These are phyloP conservation scores for Vaccinium macrocarpon DNA, from an alignment of 148 eudicot species.

Conservation along the genomic window DNA sequence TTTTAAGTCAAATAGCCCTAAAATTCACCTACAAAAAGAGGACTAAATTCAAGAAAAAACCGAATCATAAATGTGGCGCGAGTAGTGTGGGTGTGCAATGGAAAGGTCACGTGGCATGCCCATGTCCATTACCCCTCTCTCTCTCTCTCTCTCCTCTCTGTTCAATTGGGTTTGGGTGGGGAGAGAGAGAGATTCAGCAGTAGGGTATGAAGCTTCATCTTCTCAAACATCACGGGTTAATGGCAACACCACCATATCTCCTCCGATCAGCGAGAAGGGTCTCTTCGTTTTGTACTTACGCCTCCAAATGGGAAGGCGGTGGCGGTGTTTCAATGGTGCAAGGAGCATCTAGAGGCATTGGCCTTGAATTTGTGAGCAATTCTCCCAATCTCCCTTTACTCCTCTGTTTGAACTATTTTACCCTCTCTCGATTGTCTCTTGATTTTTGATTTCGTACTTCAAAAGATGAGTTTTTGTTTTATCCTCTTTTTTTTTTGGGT, in stretches of 20 bases:
- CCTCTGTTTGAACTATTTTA: neutral
- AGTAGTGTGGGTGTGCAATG: neutral
- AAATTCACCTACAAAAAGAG: too few species aligned
- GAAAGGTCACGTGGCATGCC: neutral
- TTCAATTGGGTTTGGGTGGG: neutral
- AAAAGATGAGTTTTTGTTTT: neutral
- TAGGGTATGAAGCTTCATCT: conserved; percentile 15
- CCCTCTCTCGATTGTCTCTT: neutral
- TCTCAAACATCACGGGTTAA: neutral
- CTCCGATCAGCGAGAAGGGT: conserved; percentile 13
- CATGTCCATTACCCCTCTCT: neutral
- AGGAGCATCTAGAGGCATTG: conserved; percentile 65
- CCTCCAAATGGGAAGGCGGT: conserved; percentile 27
- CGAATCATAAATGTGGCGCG: neutral
- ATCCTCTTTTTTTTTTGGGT: too few species aligned
- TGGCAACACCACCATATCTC: neutral
- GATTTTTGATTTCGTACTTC: neutral
- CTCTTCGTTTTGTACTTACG: conserved; percentile 1
- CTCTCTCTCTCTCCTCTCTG: neutral
- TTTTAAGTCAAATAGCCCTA: too few species aligned
- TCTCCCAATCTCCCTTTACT: neutral
- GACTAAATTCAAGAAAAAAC: too few species aligned
- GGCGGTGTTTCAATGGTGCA: conserved; percentile 48
- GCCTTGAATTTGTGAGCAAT: conserved; percentile 58
- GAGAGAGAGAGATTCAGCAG: neutral